Conservation (phyloP, 2,329 filamentous ascomycete species). For the Coniochaeta sp. region DNA sequence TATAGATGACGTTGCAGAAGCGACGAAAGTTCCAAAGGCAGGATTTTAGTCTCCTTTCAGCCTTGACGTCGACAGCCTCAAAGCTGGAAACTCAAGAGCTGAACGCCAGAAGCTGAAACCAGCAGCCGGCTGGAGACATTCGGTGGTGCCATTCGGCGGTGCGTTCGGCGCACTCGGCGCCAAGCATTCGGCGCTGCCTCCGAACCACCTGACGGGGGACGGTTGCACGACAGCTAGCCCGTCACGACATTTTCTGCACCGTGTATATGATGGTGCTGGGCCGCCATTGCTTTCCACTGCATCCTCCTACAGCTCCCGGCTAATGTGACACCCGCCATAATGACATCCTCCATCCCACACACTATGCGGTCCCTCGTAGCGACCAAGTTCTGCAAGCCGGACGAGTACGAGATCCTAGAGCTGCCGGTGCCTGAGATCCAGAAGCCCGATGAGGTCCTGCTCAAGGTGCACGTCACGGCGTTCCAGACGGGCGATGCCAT, state of each 20-base stretch:
- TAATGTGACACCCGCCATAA: background rate
- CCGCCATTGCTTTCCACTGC: background rate
- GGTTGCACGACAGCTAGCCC: too few relatives aligned
- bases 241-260: background rate
- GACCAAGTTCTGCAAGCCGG: constrained; percentile 29
- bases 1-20: too few relatives aligned
- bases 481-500: constrained; percentile 29
- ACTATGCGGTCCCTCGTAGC: constrained; percentile 38
- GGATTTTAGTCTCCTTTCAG: too few relatives aligned
- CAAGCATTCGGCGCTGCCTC: background rate
- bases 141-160: too few relatives aligned
- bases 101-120: too few relatives aligned
- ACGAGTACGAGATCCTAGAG: constrained; percentile 29
- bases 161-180: background rate
- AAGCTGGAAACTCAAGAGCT: too few relatives aligned
- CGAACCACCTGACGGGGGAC: background rate
- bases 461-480: constrained; percentile 29
- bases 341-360: background rate
- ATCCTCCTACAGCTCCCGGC: background rate
- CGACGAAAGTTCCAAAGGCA: too few relatives aligned
- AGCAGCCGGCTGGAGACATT: too few relatives aligned
- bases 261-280: background rate
- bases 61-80: too few relatives aligned
- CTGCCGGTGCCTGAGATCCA: constrained; percentile 37
- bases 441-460: constrained; percentile 33